Base-by-base conservation (phyloP, 805 yeast species). In the Ogataea parapolymorpha region DNA sequence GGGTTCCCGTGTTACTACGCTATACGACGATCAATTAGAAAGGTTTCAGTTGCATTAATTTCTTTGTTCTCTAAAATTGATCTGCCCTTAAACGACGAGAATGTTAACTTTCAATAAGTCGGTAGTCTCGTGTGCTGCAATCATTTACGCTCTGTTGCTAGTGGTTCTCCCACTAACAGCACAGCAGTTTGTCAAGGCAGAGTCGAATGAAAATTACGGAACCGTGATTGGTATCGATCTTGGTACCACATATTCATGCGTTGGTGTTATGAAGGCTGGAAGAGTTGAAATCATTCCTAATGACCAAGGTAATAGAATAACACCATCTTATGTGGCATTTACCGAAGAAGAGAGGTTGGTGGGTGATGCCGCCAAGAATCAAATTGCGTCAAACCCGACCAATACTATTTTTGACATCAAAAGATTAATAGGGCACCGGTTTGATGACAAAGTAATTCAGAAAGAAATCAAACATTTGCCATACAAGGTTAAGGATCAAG, bases 321-420 rank as follows among this genome's bases (percentile, higher is more conserved):
- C 97, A 14, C 97, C 97, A 26, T 89, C 97, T 26, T 90, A 85
- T 65, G 97, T 91, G 49, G 96, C 95, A 38, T 90, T 90, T 79
- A 88, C 95, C 23, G 96, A 88, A 63, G 77, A 90, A 29, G 98
- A 91, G 73, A 84, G 96, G 72, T 76, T 89, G 59, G 89, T 89
- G 57, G 96, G 96, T 68, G 96, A 89, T 71, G 95, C 97, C 55
- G 98, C 97, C 47, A 91, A 91, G 81, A 90, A 91, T 71, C 97
- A 91, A 74, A 96, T 96, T 42, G 96, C 97, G 53, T 85, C 90
- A 82, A 91, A 91, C 73, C 97, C 97, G 39, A 54, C 72, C 46
- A 90, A 90, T 77, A 90, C 97, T 32, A 90, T 90, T 47, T 90
- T 90, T 60, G 97, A 90, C 61, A 95, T 95, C 59, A 90, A 90